phyloP scores from a whole-genome alignment of 2,329 filamentous ascomycete genomes.

The Sporothrix inflata region DNA sequence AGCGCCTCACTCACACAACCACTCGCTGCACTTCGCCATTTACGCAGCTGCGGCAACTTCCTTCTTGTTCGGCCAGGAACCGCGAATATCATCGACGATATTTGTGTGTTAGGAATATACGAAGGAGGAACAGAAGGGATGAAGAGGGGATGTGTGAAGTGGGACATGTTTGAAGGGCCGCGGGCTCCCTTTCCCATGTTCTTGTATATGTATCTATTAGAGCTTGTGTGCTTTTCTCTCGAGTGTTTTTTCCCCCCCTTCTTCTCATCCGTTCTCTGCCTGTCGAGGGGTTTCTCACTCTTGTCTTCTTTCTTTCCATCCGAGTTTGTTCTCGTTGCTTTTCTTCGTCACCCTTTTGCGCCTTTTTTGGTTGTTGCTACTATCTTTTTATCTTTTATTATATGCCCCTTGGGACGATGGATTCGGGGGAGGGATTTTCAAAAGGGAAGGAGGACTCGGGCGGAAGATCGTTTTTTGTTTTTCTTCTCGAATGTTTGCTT shows the following conservation, averaged over 20 bases:
- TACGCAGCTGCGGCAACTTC: neutral
- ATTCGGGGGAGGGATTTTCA: conserved; percentile 3
- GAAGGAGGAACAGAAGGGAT: neutral
- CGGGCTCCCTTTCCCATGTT: neutral
- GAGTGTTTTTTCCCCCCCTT: neutral
- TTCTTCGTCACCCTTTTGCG: neutral
- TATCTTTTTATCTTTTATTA: conserved; percentile 12
- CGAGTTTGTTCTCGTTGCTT: conserved; percentile 16
- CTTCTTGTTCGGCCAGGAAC: neutral
- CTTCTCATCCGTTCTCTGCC: neutral
- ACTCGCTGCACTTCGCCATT: neutral
- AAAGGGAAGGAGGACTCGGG: conserved; percentile 1
- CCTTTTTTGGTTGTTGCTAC: neutral
- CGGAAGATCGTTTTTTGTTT: neutral
- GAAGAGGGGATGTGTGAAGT: neutral
- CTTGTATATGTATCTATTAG: conserved; percentile 26
- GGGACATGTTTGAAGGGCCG: neutral
- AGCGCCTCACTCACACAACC: neutral
- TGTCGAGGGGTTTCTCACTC: conserved; percentile 4
- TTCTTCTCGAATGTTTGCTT: conserved; percentile 3
- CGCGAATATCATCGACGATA: neutral
- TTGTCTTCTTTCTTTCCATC: neutral
- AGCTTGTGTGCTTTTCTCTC: conserved; percentile 20
- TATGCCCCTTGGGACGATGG: conserved; percentile 25
- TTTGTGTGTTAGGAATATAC: neutral